Conservation (phyloP, 352 stramenopile species). For the Phytophthora lateralis region DNA sequence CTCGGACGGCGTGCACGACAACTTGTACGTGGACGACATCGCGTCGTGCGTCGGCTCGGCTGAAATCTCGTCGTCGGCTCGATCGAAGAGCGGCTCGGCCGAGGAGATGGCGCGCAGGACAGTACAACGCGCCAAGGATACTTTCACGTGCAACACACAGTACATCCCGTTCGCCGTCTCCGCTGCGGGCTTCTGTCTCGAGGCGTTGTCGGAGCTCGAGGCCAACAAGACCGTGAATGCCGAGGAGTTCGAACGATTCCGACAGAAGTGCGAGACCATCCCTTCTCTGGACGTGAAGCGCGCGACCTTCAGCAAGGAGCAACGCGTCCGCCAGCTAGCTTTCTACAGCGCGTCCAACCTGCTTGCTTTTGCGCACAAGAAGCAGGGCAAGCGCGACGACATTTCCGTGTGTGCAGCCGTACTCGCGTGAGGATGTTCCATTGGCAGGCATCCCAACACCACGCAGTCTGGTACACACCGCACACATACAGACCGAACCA, state of each 20-base stretch:
- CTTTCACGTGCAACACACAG: constrained; percentile 63
- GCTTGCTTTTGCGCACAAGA: constrained; percentile 89
- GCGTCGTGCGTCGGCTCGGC: constrained; percentile 55
- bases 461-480: constrained; percentile 17
- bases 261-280: constrained; percentile 71
- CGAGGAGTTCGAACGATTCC: constrained; percentile 76
- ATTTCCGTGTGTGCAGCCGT: constrained; percentile 86
- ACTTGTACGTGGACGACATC: constrained; percentile 87
- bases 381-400: constrained; percentile 88
- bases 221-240: constrained; percentile 61
- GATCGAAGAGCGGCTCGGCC: constrained; percentile 45
- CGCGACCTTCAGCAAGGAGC: constrained; percentile 76
- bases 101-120: constrained; percentile 82
- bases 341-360: constrained; percentile 91
- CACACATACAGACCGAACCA: constrained; percentile 24
- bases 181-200: constrained; percentile 77
- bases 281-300: constrained; percentile 69
- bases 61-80: constrained; percentile 10
- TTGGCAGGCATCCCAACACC: constrained; percentile 19
- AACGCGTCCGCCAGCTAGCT: constrained; percentile 82
- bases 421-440: constrained; percentile 58
- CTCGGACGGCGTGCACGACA: constrained; percentile 89
- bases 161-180: constrained; percentile 89
- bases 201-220: constrained; percentile 81
- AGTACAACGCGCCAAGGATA: constrained; percentile 69